Evolutionary conservation across 2,329 filamentous ascomycete genomes (phyloP).

Genomic region (Beauveria medogensis): DNA sequence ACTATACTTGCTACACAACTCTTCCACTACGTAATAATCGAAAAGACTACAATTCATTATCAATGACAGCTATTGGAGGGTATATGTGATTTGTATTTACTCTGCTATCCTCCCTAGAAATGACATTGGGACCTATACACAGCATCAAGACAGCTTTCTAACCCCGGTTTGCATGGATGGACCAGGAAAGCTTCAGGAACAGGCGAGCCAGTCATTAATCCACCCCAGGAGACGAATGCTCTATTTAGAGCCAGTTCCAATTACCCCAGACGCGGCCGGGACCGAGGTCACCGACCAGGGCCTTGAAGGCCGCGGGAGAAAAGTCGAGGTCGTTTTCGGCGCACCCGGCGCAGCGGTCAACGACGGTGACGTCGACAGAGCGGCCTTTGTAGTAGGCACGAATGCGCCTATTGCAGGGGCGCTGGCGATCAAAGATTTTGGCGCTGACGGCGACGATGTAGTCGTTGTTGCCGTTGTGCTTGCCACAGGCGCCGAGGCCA

Average conservation of each 20-base stretch:
- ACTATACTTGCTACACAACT: not conserved
- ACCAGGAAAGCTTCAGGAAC: not conserved
- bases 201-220: not conserved
- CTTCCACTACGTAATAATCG: no score
- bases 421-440: conserved; percentile 54
- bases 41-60: no score
- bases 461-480: conserved; percentile 44
- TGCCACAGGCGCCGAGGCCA: conserved; percentile 61
- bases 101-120: not conserved
- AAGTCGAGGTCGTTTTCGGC: conserved; percentile 39
- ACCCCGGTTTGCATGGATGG: no score
- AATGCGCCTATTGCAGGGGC: conserved; percentile 56
- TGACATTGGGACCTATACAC: not conserved
- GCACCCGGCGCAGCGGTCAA: conserved; percentile 56
- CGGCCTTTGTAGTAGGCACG: conserved; percentile 42
- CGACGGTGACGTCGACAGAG: conserved; percentile 53
- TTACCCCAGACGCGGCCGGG: conserved; percentile 17
- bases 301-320: conserved; percentile 37
- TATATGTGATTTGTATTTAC: not conserved
- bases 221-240: not conserved
- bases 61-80: no score
- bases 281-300: conserved; percentile 28
- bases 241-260: conserved; percentile 21
- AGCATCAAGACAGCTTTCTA: not conserved
- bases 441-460: conserved; percentile 60